Conservation (phyloP, 2,329 filamentous ascomycete species). For the Hymenoscyphus fraxineus region DNA sequence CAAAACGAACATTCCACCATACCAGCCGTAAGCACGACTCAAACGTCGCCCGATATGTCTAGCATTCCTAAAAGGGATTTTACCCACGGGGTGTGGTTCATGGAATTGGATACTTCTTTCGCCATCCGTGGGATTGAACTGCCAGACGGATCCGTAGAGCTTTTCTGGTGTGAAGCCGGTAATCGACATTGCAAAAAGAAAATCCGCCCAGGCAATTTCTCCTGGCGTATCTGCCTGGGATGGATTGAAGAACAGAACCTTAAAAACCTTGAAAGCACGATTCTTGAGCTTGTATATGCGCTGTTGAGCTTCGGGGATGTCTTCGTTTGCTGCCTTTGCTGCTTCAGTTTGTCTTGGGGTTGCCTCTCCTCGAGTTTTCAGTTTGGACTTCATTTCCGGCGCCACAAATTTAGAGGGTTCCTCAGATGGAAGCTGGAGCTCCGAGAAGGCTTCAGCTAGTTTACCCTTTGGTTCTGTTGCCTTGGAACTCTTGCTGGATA, state of each 20-base stretch:
- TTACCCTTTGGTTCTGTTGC: background rate
- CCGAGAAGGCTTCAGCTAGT: background rate
- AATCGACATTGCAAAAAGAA: slow-evolving; percentile 48
- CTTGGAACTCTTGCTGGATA: slow-evolving; percentile 13
- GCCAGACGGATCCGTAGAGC: slow-evolving; percentile 59
- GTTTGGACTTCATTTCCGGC: background rate
- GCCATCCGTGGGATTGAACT: slow-evolving; percentile 45
- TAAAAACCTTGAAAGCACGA: slow-evolving; percentile 42
- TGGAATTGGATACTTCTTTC: slow-evolving; percentile 55
- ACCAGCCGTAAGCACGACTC: slow-evolving; percentile 49
- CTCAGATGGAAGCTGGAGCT: background rate
- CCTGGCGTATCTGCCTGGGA: slow-evolving; percentile 38
- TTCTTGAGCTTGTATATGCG: slow-evolving; percentile 34
- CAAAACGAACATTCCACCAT: slow-evolving; percentile 42
- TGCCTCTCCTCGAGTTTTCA: background rate
- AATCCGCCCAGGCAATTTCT: slow-evolving; percentile 51
- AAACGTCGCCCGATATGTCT: slow-evolving; percentile 48
- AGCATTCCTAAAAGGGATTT: slow-evolving; percentile 47
- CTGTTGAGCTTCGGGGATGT: background rate
- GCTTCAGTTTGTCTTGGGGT: background rate
- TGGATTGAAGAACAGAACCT: slow-evolving; percentile 40
- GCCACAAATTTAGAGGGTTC: background rate
- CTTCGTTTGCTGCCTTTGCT: background rate
- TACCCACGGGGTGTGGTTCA: slow-evolving; percentile 53
- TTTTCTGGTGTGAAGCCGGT: slow-evolving; percentile 52